Percentiles rank a stretch among this genome's conserved stretches.
Evolutionary conservation across 225 moss, liverwort and hornwort species (phyloP).

Genomic region (Polytrichum commune): DNA sequence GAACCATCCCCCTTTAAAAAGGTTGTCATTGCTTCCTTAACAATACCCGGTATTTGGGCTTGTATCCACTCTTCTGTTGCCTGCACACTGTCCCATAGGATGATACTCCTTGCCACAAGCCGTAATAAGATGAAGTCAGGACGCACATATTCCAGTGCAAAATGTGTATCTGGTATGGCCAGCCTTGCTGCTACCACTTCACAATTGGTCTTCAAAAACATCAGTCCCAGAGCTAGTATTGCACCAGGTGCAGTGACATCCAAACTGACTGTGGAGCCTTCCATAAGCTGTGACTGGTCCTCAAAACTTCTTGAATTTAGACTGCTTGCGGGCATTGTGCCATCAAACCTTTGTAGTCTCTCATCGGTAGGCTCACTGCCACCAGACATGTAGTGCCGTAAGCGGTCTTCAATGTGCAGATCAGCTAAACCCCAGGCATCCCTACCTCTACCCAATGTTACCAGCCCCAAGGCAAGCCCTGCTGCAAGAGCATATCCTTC

Average conservation of each 20-base stretch:
- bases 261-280: slow-evolving; percentile 90
- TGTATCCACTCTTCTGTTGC: slow-evolving; percentile 95
- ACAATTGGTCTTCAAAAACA: slow-evolving; percentile 96
- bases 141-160: slow-evolving; percentile 95
- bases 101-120: slow-evolving; percentile 85
- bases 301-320: slow-evolving; percentile 63
- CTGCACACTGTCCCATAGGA: slow-evolving; percentile 94
- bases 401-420: slow-evolving; percentile 63
- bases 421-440: slow-evolving; percentile 73
- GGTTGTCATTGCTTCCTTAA: slow-evolving; percentile 62
- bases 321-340: slow-evolving; percentile 20
- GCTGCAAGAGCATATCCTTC: slow-evolving; percentile 67
- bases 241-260: slow-evolving; percentile 99
- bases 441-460: slow-evolving; percentile 58
- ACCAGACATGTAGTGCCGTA: slow-evolving; percentile 57
- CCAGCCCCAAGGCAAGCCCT: slow-evolving; percentile 61
- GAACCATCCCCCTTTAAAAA: slow-evolving; percentile 51
- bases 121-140: slow-evolving; percentile 96
- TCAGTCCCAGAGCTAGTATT: slow-evolving; percentile 88
- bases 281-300: slow-evolving; percentile 85
- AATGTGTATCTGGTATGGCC: slow-evolving; percentile 94
- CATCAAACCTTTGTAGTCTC: slow-evolving; percentile 41
- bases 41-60: slow-evolving; percentile 81
- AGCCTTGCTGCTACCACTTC: slow-evolving; percentile 90
- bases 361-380: slow-evolving; percentile 58